These are phyloP conservation scores for Saccharomyces hybrid DNA, from an alignment of 1,139 yeast genomes.

Conservation along the genomic window DNA sequence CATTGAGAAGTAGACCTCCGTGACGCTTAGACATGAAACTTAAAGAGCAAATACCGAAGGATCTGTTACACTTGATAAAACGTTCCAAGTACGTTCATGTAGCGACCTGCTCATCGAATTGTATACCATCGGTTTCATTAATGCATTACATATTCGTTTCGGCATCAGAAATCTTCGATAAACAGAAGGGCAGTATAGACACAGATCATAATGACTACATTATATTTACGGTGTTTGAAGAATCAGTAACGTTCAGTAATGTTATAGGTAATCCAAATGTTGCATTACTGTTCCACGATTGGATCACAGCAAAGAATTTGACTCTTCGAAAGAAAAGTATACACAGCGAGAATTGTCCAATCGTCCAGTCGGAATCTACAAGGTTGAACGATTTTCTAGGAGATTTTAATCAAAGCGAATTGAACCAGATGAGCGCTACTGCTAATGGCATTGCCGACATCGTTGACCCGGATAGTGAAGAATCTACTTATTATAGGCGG, in stretches of 20 bases:
- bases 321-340: slow-evolving; percentile 25
- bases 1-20: too few relatives aligned
- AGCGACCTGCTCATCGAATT: slow-evolving; percentile 59
- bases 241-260: slow-evolving; percentile 65
- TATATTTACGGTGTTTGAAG: slow-evolving; percentile 60
- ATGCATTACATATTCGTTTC: slow-evolving; percentile 77
- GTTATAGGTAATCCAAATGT: slow-evolving; percentile 66
- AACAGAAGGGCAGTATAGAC: slow-evolving; percentile 9
- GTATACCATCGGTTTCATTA: slow-evolving; percentile 73
- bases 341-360: too few relatives aligned
- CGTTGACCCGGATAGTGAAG: slow-evolving; percentile 36
- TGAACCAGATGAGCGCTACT: slow-evolving; percentile 72
- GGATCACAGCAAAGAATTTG: slow-evolving; percentile 56
- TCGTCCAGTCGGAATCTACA: slow-evolving; percentile 19
- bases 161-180: slow-evolving; percentile 29
- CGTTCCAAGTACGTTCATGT: slow-evolving; percentile 68
- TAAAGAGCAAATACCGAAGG: slow-evolving; percentile 43
- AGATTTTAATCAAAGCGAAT: slow-evolving; percentile 64
- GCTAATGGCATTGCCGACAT: slow-evolving; percentile 61
- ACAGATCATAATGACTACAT: slow-evolving; percentile 37
- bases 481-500: slow-evolving; percentile 47
- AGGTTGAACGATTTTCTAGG: slow-evolving; percentile 54
- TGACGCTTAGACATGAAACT: too few relatives aligned
- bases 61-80: slow-evolving; percentile 47
- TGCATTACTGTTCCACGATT: slow-evolving; percentile 81